phyloP scores from a whole-genome alignment of 495 filamentous ascomycete species.

The Penicillium crystallinum region DNA sequence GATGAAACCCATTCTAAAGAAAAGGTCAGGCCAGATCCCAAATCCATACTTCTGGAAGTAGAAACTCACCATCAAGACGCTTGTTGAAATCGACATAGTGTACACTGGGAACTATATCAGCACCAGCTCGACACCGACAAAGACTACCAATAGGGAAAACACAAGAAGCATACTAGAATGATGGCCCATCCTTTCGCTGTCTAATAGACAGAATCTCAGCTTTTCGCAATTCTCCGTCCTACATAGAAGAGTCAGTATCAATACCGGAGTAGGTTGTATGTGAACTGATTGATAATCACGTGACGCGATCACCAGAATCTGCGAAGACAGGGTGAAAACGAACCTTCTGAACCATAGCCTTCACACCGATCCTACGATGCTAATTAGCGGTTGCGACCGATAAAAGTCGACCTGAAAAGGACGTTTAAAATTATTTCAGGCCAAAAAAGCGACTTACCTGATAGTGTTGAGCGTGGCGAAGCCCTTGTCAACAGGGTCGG shows the following conservation, averaged over 20 bases:
- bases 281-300: constrained; percentile 26
- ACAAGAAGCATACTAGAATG: constrained; percentile 62
- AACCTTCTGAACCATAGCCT: constrained; percentile 68
- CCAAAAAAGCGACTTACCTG: constrained; percentile 45
- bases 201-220: constrained; percentile 90
- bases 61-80: constrained; percentile 67
- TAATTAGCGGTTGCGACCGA: constrained; percentile 45
- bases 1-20: constrained; percentile 79
- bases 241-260: constrained; percentile 14
- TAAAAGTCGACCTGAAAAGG: constrained; percentile 22
- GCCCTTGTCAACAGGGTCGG: constrained; percentile 66
- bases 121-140: background rate
- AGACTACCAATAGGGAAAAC: background rate
- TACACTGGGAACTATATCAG: constrained; percentile 49
- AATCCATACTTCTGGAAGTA: background rate
- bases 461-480: constrained; percentile 75
- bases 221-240: constrained; percentile 81
- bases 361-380: constrained; percentile 60
- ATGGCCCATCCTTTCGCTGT: constrained; percentile 73
- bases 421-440: background rate
- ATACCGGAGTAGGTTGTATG: background rate
- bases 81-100: constrained; percentile 99
- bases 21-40: constrained; percentile 13
- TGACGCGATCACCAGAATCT: constrained; percentile 26
- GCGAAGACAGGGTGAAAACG: constrained; percentile 8